Base-by-base conservation (phyloP, 495 filamentous ascomycete genomes). In the Podospora comata region DNA sequence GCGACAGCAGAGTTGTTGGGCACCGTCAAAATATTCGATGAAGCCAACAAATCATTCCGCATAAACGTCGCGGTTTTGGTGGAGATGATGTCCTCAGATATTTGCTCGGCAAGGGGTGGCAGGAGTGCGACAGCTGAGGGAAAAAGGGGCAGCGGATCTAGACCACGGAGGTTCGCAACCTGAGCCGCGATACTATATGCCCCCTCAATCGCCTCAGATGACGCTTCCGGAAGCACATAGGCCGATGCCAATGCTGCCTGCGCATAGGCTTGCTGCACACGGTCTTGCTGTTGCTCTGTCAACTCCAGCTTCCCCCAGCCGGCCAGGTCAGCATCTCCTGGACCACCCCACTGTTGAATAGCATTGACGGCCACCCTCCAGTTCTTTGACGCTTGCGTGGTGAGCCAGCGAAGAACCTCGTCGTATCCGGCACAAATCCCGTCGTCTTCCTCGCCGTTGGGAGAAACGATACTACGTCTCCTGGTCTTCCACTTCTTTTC, bases 371-470 rank as follows among this genome's bases (percentile, higher is more conserved):
- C 87, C 65, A 83, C 79, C 54, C 74, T 79, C 79, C 81, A 84
- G 9, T 87, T 88, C 32, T 84, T 87, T 5, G 85, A 83, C 6
- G 92, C 81, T 59, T 82, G 79, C 1, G 63, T 63, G 4, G 71
- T 79, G n/a, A 97, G 80, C 93, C 93, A 97, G 67, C 89, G 81
- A 66, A 94, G 91, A 13, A 94, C 87, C 68, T 86, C 83, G 67
- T 93, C 85, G 92, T 92, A 97, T n/a, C 84, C 91, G 5, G 79
- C 78, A 63, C 78, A 84, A 34, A 76, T 67, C 27, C 23, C 39
- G 0, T 65, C 70, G 54, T 74, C 48, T 57, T 18, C 68, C 5
- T 74, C 70, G 9, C 66, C 65, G 5, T 69, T 63, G 27, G 66
- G 1, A 26, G 53, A 6, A 44, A 59, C 27, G 61, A 28, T n/a